Base-by-base conservation (phyloP, 2,329 filamentous ascomycete genomes). In the Sporothrix mexicana region DNA sequence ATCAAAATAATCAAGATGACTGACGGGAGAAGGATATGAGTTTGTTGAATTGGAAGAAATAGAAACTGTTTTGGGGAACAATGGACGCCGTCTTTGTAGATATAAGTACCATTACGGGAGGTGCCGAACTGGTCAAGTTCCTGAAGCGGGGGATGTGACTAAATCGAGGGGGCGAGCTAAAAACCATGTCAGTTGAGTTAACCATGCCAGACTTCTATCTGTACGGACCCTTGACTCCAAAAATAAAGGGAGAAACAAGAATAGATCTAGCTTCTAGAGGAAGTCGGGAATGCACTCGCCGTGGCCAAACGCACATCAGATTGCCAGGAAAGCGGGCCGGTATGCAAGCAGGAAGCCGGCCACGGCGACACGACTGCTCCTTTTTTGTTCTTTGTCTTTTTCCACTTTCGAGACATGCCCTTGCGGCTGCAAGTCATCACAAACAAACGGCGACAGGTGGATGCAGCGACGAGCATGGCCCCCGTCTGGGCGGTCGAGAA, bases 61-160 rank as follows among this genome's bases (percentile, higher is more conserved):
- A 62, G 13, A 41, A 36, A 36, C 23, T 13, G 3, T 1, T 41
- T 13, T 17, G 41, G 2, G 30, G 36, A 61, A 62, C 57, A 62
- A 43, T 43, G 57, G 57, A 8, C 30, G 7, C 12, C 7, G 57
- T 62, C 57, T 62, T 62, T 62, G 30, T 62, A 62, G 57, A 62
- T 61, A 66, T n/a, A 17, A 59, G 55, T 36, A 43, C n/a, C 30
- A 7, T 47, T 20, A 25, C 61, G 61, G 61, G 61, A 66, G 41
- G 41, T 47, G 61, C 61, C 61, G 61, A 66, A n/a, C n/a, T 66
- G 41, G 15, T 43, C 61, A n/a, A 66, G 61, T 66, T 66, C 61
- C 61, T n/a, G 36, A 47, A 25, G 61, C n/a, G 12, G 61, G 59
- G 59, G 17, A n/a, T 25, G 12, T 10, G 41, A 64, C 61, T 25